Evolutionary conservation across 2,329 filamentous ascomycete genomes (phyloP).

Genomic region (Exophiala aquamarina): DNA sequence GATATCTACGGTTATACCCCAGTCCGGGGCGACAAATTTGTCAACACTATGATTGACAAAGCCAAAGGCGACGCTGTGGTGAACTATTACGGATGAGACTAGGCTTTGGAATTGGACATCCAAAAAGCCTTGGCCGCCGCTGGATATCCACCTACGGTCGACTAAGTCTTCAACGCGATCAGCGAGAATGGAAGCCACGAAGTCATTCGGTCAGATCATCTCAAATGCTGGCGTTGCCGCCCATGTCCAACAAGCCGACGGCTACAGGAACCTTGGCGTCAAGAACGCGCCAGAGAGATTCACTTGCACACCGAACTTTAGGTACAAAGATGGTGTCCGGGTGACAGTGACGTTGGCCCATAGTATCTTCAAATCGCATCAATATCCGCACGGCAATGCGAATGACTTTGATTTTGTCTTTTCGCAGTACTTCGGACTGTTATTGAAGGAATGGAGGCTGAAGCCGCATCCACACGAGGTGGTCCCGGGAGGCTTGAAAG

Average conservation of each 20-base stretch:
- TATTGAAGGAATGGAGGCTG: constrained; percentile 51
- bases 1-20: too few relatives aligned
- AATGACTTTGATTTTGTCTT: constrained; percentile 49
- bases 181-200: constrained; percentile 50
- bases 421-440: constrained; percentile 44
- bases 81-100: constrained; percentile 60
- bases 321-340: constrained; percentile 1
- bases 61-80: constrained; percentile 56
- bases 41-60: constrained; percentile 53
- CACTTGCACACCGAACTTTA: too few relatives aligned
- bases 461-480: constrained; percentile 51
- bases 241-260: not conserved
- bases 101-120: too few relatives aligned
- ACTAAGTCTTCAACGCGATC: constrained; percentile 58
- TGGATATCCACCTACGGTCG: constrained; percentile 42
- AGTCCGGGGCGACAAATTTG: too few relatives aligned
- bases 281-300: not conserved
- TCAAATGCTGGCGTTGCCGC: constrained; percentile 31
- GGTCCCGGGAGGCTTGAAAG: constrained; percentile 52
- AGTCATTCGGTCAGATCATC: constrained; percentile 47
- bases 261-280: constrained; percentile 3
- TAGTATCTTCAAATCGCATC: too few relatives aligned
- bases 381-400: not conserved
- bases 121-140: constrained; percentile 40
- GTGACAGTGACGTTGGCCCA: too few relatives aligned